Conservation (phyloP, 345 rosid genomes). For the Euphorbia tirucalli region DNA sequence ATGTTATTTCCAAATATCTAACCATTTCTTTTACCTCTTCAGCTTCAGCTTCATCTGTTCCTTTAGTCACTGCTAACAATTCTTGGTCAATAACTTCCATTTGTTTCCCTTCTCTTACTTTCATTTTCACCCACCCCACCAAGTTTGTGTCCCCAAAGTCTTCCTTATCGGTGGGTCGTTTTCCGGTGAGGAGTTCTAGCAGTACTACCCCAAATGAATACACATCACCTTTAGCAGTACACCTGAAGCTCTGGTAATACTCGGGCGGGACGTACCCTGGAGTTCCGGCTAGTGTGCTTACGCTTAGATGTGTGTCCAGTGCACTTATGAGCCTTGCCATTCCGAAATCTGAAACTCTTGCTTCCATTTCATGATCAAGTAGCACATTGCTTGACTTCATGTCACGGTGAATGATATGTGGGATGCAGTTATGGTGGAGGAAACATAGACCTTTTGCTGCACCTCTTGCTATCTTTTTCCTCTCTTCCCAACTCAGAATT, state of each 20-base stretch:
- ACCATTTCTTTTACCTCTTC: slow-evolving; percentile 74
- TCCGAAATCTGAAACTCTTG: slow-evolving; percentile 93
- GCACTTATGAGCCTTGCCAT: slow-evolving; percentile 98
- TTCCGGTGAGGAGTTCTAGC: slow-evolving; percentile 83
- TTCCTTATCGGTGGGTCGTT: slow-evolving; percentile 89
- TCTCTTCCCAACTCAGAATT: slow-evolving; percentile 67
- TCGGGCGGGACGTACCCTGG: slow-evolving; percentile 97
- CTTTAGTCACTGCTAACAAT: slow-evolving; percentile 42
- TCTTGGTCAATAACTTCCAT: slow-evolving; percentile 93
- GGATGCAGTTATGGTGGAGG: slow-evolving; percentile 93
- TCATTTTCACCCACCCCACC: slow-evolving; percentile 95
- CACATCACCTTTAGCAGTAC: slow-evolving; percentile 93
- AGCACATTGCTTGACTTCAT: slow-evolving; percentile 96
- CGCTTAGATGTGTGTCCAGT: slow-evolving; percentile 91
- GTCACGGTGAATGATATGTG: slow-evolving; percentile 91
- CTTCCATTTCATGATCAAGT: slow-evolving; percentile 87
- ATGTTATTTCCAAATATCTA: slow-evolving; percentile 70
- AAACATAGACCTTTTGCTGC: slow-evolving; percentile 94
- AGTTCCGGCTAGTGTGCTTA: slow-evolving; percentile 92
- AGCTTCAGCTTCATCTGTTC: slow-evolving; percentile 49
- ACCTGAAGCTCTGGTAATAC: slow-evolving; percentile 93
- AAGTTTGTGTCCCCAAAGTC: slow-evolving; percentile 97
- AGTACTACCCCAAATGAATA: slow-evolving; percentile 89
- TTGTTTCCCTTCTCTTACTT: slow-evolving; percentile 75
- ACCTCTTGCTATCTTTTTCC: slow-evolving; percentile 90